Base-by-base conservation (phyloP, 139 green algal species). In the Asterochloris erici region DNA sequence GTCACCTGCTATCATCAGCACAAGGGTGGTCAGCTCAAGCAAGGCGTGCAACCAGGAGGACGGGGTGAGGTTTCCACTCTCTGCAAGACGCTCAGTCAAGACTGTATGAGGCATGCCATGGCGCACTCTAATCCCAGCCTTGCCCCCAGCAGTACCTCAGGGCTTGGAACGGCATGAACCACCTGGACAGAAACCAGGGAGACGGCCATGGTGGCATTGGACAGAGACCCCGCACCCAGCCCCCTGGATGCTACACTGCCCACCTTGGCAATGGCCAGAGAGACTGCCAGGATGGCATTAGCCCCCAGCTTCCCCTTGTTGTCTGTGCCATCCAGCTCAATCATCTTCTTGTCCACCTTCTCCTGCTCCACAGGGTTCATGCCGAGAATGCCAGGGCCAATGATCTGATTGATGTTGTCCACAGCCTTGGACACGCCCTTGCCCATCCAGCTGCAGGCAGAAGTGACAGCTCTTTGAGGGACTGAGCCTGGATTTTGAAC, bases 241-340 rank as follows among this genome's bases (percentile, higher is more conserved):
- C 38, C 38, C 6, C 38, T 54, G 38, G 38, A 54, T 54, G 38
- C 38, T 6, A 54, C 38, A 54, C 38, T 54, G 38, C 80, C 10
- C 63, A 91, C 95, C 86, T 97, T 96, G 84, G 86, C 92, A 0
- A 97, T 89, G 16, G 97, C 97, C 86, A 99, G 93, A 64, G 96
- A 99, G 12, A 99, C 96, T 0, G 96, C 97, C 79, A 99, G 90
- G 86, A 99, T 99, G 73, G 97, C 97, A 85, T 99, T 99, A 81
- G 97, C 97, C 12, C 97, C 97, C 81, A 99, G 91, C 87, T 95
- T 98, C 83, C 88, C 92, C 93, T 99, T 99, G 94, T 99, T 99
- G 74, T 93, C 86, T 28, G 95, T 98, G 85, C 97, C 97, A 85
- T 99, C 97, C 38, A 99, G 90, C 68, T 96, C 93, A 71, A 93